These are phyloP conservation scores for Forsythia viridissima DNA, from an alignment of 257 asterid species.

Conservation along the genomic window DNA sequence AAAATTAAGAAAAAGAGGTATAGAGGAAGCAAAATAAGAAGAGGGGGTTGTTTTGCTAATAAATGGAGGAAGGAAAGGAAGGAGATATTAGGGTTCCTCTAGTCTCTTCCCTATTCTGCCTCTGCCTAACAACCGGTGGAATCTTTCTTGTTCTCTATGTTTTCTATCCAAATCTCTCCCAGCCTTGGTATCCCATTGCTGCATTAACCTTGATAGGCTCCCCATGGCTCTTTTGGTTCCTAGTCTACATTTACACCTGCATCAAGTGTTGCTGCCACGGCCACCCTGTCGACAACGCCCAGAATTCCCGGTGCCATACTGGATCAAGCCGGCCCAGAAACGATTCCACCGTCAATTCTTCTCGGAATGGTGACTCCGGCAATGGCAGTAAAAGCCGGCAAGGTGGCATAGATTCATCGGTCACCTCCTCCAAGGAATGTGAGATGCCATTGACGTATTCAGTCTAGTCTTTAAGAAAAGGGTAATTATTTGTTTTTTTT, in stretches of 20 bases:
- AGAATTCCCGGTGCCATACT: slow-evolving; percentile 6
- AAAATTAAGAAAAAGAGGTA: background rate
- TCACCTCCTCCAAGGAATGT: slow-evolving; percentile 27
- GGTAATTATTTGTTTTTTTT: background rate
- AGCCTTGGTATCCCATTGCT: slow-evolving; percentile 36
- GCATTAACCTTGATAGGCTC: slow-evolving; percentile 36
- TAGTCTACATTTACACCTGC: slow-evolving; percentile 37
- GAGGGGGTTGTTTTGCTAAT: background rate
- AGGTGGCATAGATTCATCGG: slow-evolving; percentile 18
- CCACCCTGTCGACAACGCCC: slow-evolving; percentile 3
- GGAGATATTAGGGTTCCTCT: slow-evolving; percentile 42
- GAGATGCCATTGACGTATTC: slow-evolving; percentile 30
- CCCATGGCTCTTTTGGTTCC: slow-evolving; percentile 42
- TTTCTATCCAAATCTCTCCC: slow-evolving; percentile 28
- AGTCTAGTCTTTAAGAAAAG: background rate
- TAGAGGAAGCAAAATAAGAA: background rate
- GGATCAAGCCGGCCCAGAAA: background rate
- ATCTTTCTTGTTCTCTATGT: slow-evolving; percentile 32
- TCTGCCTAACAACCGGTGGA: slow-evolving; percentile 36
- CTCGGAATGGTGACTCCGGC: slow-evolving; percentile 3
- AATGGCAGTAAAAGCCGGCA: background rate
- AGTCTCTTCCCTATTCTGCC: slow-evolving; percentile 32
- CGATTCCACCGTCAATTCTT: background rate
- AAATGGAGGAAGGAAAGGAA: slow-evolving; percentile 40
- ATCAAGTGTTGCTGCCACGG: slow-evolving; percentile 8